Base-by-base conservation (phyloP, 331 rosid species). In the Acacia concinna region DNA sequence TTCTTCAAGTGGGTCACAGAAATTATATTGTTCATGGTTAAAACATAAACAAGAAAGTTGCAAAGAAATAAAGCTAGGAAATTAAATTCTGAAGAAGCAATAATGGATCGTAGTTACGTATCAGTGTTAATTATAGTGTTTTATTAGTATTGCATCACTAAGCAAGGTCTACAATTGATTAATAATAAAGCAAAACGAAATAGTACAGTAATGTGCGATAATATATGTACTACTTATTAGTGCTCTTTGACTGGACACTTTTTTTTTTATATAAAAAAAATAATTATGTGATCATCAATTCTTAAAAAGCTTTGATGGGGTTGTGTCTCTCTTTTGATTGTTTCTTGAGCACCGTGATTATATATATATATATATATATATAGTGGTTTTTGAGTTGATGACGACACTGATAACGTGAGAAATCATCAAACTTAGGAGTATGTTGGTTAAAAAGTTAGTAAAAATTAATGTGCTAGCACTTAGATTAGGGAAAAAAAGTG, bases 201-300 rank as follows among this genome's bases (percentile, higher is more conserved):
- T 23, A 72, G 76, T 35, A 40, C 8, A 83, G 30, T 37, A n/a
- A 66, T 79, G 81, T 78, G 28, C 18, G 69, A 69, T 8, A 56
- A 56, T 56, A 56, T 21, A 54, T 8, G n/a, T n/a, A n/a, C n/a
- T 76, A 73, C 41, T 40, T 40, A 32, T 40, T 68, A 89, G 93
- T 91, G 93, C 85, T 79, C 41, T 87, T 89, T 84, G 93, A 89
- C 90, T 44, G 44, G 87, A 65, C 63, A 27, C 68, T 76, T 80
- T 79, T 66, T 52, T 7, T 73, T 82, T 73, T 80, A n/a, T n/a
- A n/a, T n/a, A n/a, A n/a, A n/a, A n/a, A n/a, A n/a, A n/a, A n/a
- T 28, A 52, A 52, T 60, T 60, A 1, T 28, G 18, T 59, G 8
- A 17, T 49, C 30, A 17, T 49, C 30, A 23, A 59, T 28, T 60